phyloP scores from a whole-genome alignment of 176 grass and related monocot species.

The Elymus sibiricus region DNA sequence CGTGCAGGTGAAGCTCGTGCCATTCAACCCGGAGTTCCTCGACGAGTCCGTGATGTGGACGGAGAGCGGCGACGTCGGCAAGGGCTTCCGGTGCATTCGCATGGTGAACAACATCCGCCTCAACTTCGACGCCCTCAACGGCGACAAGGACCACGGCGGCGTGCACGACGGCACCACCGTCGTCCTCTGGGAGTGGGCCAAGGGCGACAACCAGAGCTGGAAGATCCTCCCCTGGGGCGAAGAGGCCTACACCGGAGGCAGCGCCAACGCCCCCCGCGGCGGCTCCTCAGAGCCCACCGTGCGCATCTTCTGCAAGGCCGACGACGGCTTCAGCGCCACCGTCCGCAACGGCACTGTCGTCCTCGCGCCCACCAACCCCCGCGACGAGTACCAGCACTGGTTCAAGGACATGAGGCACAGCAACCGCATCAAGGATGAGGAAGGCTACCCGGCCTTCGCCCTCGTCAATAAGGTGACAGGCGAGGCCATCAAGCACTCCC shows the following conservation, averaged over 20 bases:
- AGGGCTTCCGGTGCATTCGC: constrained; percentile 79
- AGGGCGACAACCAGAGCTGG: constrained; percentile 92
- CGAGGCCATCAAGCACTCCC: constrained; percentile 84
- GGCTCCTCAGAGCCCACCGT: constrained; percentile 48
- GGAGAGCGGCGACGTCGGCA: constrained; percentile 66
- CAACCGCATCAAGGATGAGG: constrained; percentile 77
- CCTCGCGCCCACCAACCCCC: constrained; percentile 69
- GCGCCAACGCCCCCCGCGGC: constrained; percentile 26
- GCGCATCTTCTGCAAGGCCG: constrained; percentile 75
- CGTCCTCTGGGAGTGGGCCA: constrained; percentile 79
- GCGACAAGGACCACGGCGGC: constrained; percentile 83
- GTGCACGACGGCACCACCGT: constrained; percentile 75
- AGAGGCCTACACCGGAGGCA: constrained; percentile 28
- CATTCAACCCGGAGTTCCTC: constrained; percentile 51
- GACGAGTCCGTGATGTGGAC: constrained; percentile 86
- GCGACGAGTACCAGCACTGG: constrained; percentile 85
- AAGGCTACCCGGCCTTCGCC: constrained; percentile 82
- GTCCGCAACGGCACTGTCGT: constrained; percentile 50
- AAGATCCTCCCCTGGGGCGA: constrained; percentile 83
- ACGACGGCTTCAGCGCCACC: constrained; percentile 68
- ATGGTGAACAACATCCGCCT: constrained; percentile 79
- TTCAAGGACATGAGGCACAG: constrained; percentile 85
- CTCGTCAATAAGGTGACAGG: constrained; percentile 78
- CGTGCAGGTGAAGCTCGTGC: constrained; percentile 59
- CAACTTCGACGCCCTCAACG: constrained; percentile 73